These are phyloP conservation scores for Entophlyctis luteolus DNA, from an alignment of 192 early-diverging fungal species.

Conservation along the genomic window DNA sequence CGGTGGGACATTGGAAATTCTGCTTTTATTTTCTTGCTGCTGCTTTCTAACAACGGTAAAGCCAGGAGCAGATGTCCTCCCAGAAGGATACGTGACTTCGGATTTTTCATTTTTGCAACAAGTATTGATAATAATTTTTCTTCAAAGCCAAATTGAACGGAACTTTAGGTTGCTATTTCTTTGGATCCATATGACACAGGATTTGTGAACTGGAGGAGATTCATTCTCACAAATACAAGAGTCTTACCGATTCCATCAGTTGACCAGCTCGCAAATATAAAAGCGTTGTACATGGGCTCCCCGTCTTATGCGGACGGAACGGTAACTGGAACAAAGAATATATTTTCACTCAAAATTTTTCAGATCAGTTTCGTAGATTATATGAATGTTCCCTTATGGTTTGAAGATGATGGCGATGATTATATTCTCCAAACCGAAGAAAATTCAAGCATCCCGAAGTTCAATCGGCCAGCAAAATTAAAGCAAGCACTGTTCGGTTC, in stretches of 20 bases:
- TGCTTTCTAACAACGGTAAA: conserved; percentile 3
- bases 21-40: conserved; percentile 5
- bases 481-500: conserved; percentile 47
- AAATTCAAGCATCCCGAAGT: conserved; percentile 25
- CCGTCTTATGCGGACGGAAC: conserved; percentile 28
- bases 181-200: conserved; percentile 56
- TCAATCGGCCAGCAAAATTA: conserved; percentile 46
- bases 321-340: conserved; percentile 1
- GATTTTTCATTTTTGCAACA: conserved; percentile 49
- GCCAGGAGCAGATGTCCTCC: conserved; percentile 43
- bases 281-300: background rate
- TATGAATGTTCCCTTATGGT: conserved; percentile 42
- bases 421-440: background rate
- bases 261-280: conserved; percentile 23
- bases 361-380: conserved; percentile 42
- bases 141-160: background rate
- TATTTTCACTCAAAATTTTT: background rate
- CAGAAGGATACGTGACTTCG: conserved; percentile 40
- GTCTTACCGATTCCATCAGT: conserved; percentile 42
- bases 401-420: conserved; percentile 47
- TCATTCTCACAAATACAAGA: conserved; percentile 36
- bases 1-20: background rate
- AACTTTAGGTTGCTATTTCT: conserved; percentile 24
- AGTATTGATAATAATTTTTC: conserved; percentile 21
- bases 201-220: conserved; percentile 50